Evolutionary conservation across 2,329 filamentous ascomycete species (phyloP).

Genomic region (Leptographium radiaticola): DNA sequence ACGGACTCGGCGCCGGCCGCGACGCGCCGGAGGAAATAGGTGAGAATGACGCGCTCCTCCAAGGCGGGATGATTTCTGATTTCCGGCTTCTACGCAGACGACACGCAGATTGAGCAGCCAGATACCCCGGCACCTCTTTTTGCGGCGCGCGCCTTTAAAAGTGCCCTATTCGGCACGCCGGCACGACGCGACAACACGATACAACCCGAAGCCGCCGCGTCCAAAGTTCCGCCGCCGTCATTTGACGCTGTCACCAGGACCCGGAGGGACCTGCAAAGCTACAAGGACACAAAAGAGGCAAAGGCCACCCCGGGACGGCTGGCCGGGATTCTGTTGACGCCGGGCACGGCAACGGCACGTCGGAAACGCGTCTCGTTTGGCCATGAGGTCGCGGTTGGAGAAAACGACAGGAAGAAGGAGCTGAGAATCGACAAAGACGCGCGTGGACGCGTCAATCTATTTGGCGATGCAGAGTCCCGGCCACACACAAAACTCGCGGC

Average conservation of each 20-base stretch:
- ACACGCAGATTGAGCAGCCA: slow-evolving; percentile 40
- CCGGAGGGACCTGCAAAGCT: slow-evolving; percentile 1
- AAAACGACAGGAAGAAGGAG: slow-evolving; percentile 15
- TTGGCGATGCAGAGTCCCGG: slow-evolving; percentile 7
- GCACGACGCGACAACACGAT: slow-evolving; percentile 18
- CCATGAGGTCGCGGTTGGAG: slow-evolving; percentile 34
- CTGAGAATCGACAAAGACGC: slow-evolving; percentile 12
- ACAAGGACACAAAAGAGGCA: slow-evolving; percentile 9
- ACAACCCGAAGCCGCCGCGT: neutral
- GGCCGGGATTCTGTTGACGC: slow-evolving; percentile 49
- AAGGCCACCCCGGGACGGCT: slow-evolving; percentile 17
- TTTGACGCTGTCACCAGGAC: neutral
- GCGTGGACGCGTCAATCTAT: slow-evolving; percentile 8
- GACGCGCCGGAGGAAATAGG: slow-evolving; percentile 11
- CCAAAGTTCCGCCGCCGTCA: neutral
- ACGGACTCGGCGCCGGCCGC: slow-evolving; percentile 20
- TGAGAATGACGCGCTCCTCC: neutral
- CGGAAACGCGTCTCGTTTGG: slow-evolving; percentile 55
- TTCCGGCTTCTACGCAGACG: slow-evolving; percentile 16
- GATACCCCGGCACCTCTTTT: slow-evolving; percentile 56
- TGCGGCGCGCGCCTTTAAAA: slow-evolving; percentile 51
- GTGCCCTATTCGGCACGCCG: slow-evolving; percentile 49
- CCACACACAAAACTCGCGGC: slow-evolving; percentile 31
- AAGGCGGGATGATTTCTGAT: no score
- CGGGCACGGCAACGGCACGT: slow-evolving; percentile 45